phyloP scores from a whole-genome alignment of 2,329 filamentous ascomycete species.

The Fonsecaea erecta region DNA sequence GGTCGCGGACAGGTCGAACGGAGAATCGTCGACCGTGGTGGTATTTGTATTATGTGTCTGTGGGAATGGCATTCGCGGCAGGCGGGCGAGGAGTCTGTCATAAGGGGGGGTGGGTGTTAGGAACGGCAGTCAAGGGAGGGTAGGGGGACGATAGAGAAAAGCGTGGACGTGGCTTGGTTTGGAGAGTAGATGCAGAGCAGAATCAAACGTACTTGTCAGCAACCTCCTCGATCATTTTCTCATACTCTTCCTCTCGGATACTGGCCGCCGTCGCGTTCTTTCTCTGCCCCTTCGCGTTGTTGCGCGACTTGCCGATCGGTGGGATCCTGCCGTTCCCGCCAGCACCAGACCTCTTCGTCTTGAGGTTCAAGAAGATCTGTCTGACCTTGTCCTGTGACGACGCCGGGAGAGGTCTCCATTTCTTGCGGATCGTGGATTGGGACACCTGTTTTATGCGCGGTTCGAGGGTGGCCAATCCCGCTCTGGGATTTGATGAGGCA shows the following conservation, averaged over 20 bases:
- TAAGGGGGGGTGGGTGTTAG: background rate
- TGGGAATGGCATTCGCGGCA: conserved; percentile 54
- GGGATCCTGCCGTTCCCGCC: conserved; percentile 21
- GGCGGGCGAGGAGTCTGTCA: conserved; percentile 42
- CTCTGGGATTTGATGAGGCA: background rate
- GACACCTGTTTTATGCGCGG: conserved; percentile 49
- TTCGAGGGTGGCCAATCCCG: conserved; percentile 46
- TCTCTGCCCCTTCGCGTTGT: background rate
- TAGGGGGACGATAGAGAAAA: background rate
- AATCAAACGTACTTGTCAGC: conserved; percentile 24
- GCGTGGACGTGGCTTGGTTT: background rate
- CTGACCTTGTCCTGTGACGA: conserved; percentile 49
- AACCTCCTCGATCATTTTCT: conserved; percentile 26
- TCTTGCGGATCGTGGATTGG: conserved; percentile 51
- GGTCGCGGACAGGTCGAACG: conserved; percentile 51
- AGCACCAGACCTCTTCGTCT: conserved; percentile 38
- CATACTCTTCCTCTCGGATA: conserved; percentile 29
- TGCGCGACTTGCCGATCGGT: conserved; percentile 2
- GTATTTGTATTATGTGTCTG: conserved; percentile 38
- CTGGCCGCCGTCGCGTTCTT: conserved; percentile 2
- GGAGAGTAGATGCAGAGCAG: background rate
- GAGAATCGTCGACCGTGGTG: conserved; percentile 44
- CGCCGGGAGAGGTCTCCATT: conserved; percentile 52
- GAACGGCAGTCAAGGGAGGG: background rate
- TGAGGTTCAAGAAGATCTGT: conserved; percentile 48